Evolutionary conservation across 208 protist species (phyloP).

Genomic region (Leishmania tropica): DNA sequence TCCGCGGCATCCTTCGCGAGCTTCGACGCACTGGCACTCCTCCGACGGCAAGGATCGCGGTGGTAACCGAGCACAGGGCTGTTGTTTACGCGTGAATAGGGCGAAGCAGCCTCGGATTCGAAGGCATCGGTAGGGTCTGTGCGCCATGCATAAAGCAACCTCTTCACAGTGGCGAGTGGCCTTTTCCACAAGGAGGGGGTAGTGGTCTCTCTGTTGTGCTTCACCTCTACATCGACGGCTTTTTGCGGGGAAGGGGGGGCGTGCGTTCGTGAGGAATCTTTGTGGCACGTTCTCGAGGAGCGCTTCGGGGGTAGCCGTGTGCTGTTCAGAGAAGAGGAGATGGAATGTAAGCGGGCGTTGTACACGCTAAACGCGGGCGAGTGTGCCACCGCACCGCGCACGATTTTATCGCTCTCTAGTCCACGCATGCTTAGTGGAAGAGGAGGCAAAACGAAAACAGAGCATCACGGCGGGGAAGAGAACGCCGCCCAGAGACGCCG

Average conservation of each 20-base stretch:
- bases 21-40: background rate
- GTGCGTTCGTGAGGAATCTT: background rate
- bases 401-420: background rate
- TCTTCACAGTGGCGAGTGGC: background rate
- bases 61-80: background rate
- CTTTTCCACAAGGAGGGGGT: background rate
- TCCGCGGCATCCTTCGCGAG: background rate
- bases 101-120: background rate
- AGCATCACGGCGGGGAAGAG: background rate
- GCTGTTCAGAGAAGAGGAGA: too few species aligned
- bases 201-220: background rate
- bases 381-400: background rate
- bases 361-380: background rate
- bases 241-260: too few species aligned
- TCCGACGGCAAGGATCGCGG: background rate
- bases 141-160: background rate
- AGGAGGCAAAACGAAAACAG: background rate
- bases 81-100: background rate
- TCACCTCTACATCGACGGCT: background rate
- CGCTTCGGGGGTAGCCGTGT: background rate
- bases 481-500: background rate
- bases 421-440: background rate
- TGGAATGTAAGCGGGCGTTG: background rate
- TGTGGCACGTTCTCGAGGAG: background rate
- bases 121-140: background rate